These are phyloP conservation scores for Naganishia albida DNA, from an alignment of 1,284 basidiomycete species.

Conservation along the genomic window DNA sequence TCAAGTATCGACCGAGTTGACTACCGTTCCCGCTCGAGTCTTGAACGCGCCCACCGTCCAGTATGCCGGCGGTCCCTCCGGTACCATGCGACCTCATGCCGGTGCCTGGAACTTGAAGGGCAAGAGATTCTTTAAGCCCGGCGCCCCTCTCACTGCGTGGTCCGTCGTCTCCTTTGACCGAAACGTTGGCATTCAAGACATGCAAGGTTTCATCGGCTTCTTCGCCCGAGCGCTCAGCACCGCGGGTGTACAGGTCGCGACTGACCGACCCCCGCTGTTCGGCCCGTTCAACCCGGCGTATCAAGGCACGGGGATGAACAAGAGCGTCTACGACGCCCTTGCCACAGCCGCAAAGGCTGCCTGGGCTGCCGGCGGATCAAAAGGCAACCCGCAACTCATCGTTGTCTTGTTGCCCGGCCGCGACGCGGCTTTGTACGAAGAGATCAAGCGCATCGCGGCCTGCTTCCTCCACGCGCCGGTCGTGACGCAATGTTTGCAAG, in stretches of 20 bases:
- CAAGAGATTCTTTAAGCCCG: conserved; percentile 44
- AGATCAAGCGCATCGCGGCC: conserved; percentile 54
- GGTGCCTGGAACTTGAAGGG: conserved; percentile 44
- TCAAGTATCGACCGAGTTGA: conserved; percentile 46
- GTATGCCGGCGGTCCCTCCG: conserved; percentile 41
- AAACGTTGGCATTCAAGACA: conserved; percentile 37
- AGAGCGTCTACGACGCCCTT: conserved; percentile 21
- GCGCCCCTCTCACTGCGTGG: conserved; percentile 50
- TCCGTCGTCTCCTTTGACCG: conserved; percentile 48
- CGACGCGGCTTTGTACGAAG: conserved; percentile 51
- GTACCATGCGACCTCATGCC: conserved; percentile 37
- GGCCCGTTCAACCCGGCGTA: conserved; percentile 40
- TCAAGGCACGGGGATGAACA: conserved; percentile 22
- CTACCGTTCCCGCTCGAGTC: conserved; percentile 49
- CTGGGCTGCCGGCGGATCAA: conserved; percentile 40
- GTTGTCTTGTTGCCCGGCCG: conserved; percentile 48
- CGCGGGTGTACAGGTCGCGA: conserved; percentile 42
- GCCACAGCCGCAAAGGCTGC: conserved; percentile 36
- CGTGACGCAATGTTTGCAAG: conserved; percentile 52
- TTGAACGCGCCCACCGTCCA: conserved; percentile 46
- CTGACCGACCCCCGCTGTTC: conserved; percentile 40
- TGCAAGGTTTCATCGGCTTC: conserved; percentile 43
- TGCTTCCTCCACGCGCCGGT: conserved; percentile 41
- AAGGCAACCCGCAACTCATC: conserved; percentile 50
- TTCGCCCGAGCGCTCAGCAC: conserved; percentile 36